Conservation (phyloP, 2,329 filamentous ascomycete species). For the Uncinocarpus reesii region DNA sequence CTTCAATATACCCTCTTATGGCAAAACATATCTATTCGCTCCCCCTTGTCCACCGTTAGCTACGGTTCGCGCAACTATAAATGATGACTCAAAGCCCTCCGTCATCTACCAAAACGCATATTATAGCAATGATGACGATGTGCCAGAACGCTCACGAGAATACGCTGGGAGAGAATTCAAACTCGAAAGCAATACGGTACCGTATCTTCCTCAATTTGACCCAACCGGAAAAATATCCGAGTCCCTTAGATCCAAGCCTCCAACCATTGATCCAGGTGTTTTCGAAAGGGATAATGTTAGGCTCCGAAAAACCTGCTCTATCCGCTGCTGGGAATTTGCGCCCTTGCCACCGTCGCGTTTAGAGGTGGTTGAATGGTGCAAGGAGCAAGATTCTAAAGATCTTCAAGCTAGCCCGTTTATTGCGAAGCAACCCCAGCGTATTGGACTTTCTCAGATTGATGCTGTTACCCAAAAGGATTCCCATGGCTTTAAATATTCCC, state of each 20-base stretch:
- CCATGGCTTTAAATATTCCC: slow-evolving; percentile 76
- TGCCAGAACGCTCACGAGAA: slow-evolving; percentile 64
- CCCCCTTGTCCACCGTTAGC: slow-evolving; percentile 22
- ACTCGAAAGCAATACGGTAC: slow-evolving; percentile 62
- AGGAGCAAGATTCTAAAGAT: slow-evolving; percentile 29
- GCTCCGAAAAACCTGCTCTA: slow-evolving; percentile 49
- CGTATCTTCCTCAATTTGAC: slow-evolving; percentile 72
- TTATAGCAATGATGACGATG: slow-evolving; percentile 74
- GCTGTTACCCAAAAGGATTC: slow-evolving; percentile 73
- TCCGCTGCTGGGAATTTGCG: slow-evolving; percentile 68
- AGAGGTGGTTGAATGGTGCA: slow-evolving; percentile 62
- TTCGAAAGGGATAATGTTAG: slow-evolving; percentile 44
- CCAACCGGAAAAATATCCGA: slow-evolving; percentile 48
- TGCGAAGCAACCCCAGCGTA: slow-evolving; percentile 6
- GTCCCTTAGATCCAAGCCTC: slow-evolving; percentile 45
- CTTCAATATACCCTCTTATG: slow-evolving; percentile 24
- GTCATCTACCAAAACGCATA: slow-evolving; percentile 76
- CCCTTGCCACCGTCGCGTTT: slow-evolving; percentile 56
- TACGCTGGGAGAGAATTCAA: slow-evolving; percentile 83
- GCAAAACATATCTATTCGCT: slow-evolving; percentile 20
- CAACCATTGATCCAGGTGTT: slow-evolving; percentile 42
- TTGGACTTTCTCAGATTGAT: slow-evolving; percentile 68
- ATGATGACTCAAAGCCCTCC: slow-evolving; percentile 48
- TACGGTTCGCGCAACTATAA: slow-evolving; percentile 49
- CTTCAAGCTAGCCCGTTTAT: slow-evolving; percentile 2